Conservation (phyloP, 176 grass and related monocot species). For the Pontederia crassipes region DNA sequence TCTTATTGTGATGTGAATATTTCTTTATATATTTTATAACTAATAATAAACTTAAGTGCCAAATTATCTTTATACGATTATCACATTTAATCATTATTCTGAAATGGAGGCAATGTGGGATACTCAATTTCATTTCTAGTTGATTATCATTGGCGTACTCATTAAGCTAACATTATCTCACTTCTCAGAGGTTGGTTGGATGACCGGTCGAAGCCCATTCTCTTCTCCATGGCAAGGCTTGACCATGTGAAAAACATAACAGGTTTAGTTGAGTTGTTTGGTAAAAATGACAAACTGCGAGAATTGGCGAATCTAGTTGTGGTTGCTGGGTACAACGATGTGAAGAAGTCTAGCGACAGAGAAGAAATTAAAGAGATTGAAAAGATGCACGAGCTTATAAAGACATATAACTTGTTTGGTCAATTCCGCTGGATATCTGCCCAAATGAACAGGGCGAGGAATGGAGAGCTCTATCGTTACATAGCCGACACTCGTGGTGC, state of each 20-base stretch:
- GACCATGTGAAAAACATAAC: slow-evolving; percentile 96
- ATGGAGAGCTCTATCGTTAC: slow-evolving; percentile 91
- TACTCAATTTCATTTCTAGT: neutral
- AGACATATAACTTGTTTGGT: slow-evolving; percentile 62
- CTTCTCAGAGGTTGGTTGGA: slow-evolving; percentile 66
- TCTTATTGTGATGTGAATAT: neutral
- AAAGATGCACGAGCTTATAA: slow-evolving; percentile 84
- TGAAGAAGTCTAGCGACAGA: slow-evolving; percentile 65
- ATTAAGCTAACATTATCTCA: neutral
- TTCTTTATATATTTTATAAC: neutral
- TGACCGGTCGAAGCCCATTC: slow-evolving; percentile 79
- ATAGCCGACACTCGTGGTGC: slow-evolving; percentile 78
- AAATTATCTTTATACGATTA: neutral
- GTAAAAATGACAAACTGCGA: slow-evolving; percentile 50
- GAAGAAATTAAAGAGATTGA: slow-evolving; percentile 94
- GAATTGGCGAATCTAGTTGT: slow-evolving; percentile 81
- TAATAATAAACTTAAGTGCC: neutral
- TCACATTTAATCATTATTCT: too few relatives aligned
- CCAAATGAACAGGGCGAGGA: slow-evolving; percentile 83
- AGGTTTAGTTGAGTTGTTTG: slow-evolving; percentile 74
- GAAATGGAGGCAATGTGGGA: too few relatives aligned
- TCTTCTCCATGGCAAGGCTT: slow-evolving; percentile 98
- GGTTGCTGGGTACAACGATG: slow-evolving; percentile 78
- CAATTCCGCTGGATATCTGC: slow-evolving; percentile 95
- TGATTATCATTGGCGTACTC: neutral